Percentiles rank a stretch among this genome's conserved stretches.
Conservation (phyloP, 768 basidiomycete genomes). For the Boletus eberwhitei region DNA sequence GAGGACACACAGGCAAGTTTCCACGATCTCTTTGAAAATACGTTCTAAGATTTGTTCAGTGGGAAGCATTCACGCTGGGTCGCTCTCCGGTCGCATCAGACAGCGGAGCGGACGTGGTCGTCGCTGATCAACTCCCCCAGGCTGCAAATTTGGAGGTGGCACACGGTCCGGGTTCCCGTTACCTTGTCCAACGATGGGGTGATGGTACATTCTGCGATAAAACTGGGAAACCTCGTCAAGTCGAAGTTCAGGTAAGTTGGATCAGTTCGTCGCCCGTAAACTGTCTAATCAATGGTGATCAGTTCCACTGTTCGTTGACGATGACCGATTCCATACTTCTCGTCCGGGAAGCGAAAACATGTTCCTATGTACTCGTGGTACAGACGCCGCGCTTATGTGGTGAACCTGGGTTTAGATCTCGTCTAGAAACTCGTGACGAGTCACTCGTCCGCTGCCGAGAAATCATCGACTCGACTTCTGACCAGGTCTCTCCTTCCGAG, state of each 20-base stretch:
- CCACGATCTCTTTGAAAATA: conserved; percentile 22
- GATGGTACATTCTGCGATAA: conserved; percentile 94
- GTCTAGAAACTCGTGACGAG: conserved; percentile 61
- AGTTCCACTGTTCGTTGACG: conserved; percentile 97
- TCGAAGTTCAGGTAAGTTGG: conserved; percentile 84
- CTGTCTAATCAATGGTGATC: conserved; percentile 7
- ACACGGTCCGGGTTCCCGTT: conserved; percentile 75
- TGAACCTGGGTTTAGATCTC: conserved; percentile 88
- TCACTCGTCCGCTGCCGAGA: conserved; percentile 76
- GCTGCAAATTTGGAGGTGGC: conserved; percentile 74
- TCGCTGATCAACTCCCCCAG: conserved; percentile 62
- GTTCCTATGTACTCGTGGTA: conserved; percentile 90
- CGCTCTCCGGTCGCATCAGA: conserved; percentile 61
- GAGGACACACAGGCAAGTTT: conserved; percentile 79
- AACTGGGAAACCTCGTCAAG: conserved; percentile 80
- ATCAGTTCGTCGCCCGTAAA: background rate
- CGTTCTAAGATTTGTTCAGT: conserved; percentile 40
- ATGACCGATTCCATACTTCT: conserved; percentile 88
- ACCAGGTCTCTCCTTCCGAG: conserved; percentile 23
- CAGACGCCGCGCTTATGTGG: conserved; percentile 93
- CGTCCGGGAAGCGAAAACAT: conserved; percentile 91
- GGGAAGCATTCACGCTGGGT: conserved; percentile 77
- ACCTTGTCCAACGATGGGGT: conserved; percentile 89
- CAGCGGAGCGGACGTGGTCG: conserved; percentile 59
- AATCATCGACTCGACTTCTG: conserved; percentile 42